Evolutionary conservation across 192 early-diverging fungal genomes (phyloP).

Genomic region (Irineochytrium annulatum): DNA sequence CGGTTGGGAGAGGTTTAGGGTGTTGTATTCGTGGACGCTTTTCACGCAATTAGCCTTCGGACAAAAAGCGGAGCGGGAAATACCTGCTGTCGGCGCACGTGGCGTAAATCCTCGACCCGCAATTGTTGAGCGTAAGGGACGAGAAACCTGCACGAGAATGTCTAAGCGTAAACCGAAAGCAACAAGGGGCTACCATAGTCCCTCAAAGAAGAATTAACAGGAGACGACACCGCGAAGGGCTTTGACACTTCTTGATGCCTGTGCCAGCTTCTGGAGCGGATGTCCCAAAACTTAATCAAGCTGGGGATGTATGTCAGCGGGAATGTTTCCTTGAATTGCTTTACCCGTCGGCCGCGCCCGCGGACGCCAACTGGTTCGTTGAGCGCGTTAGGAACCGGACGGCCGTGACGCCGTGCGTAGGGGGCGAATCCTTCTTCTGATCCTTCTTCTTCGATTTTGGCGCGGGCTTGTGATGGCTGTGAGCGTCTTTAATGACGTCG

Average conservation of each 20-base stretch:
- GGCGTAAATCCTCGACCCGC: conserved; percentile 66
- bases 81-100: conserved; percentile 66
- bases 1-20: conserved; percentile 43
- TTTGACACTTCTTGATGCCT: not conserved
- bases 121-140: conserved; percentile 58
- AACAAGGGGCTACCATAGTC: not conserved
- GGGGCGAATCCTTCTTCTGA: conserved; percentile 1
- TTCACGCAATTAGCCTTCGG: conserved; percentile 2
- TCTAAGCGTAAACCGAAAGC: not conserved
- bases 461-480: conserved; percentile 18
- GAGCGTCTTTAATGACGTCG: conserved; percentile 43
- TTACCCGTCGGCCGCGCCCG: conserved; percentile 65
- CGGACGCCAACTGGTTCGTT: conserved; percentile 50
- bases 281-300: conserved; percentile 79
- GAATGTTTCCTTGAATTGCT: conserved; percentile 17
- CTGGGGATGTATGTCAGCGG: conserved; percentile 32
- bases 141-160: conserved; percentile 52
- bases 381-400: conserved; percentile 45
- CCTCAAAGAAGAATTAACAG: not conserved
- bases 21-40: conserved; percentile 69
- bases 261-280: conserved; percentile 47
- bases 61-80: conserved; percentile 3
- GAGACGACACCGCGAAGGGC: not conserved
- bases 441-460: conserved; percentile 6
- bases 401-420: conserved; percentile 47